These are phyloP conservation scores for Coemansia umbellata DNA, from an alignment of 192 early-diverging fungal genomes.

Conservation along the genomic window DNA sequence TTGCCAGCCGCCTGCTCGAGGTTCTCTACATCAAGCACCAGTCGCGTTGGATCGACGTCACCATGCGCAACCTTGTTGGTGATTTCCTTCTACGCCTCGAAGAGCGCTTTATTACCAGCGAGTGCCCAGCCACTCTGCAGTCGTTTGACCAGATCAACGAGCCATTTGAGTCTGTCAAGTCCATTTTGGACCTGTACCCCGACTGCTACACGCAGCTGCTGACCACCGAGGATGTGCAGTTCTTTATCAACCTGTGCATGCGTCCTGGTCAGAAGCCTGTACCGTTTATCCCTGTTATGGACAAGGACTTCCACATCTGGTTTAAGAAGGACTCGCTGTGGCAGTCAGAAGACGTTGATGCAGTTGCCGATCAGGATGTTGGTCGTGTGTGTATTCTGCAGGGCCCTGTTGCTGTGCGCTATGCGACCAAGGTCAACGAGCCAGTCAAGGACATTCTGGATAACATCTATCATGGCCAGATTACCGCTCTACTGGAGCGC, in stretches of 20 bases:
- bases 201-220: slow-evolving; percentile 42
- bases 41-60: slow-evolving; percentile 80
- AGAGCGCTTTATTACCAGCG: slow-evolving; percentile 67
- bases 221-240: slow-evolving; percentile 35
- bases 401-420: slow-evolving; percentile 81
- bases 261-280: slow-evolving; percentile 80
- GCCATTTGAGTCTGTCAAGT: slow-evolving; percentile 31
- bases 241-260: slow-evolving; percentile 44
- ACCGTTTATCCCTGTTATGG: slow-evolving; percentile 87
- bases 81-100: slow-evolving; percentile 85
- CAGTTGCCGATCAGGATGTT: slow-evolving; percentile 84
- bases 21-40: slow-evolving; percentile 75
- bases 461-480: slow-evolving; percentile 79
- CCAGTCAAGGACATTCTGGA: slow-evolving; percentile 89
- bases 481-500: slow-evolving; percentile 65
- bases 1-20: slow-evolving; percentile 75
- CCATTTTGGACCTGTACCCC: slow-evolving; percentile 16
- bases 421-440: slow-evolving; percentile 76
- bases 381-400: slow-evolving; percentile 86
- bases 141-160: slow-evolving; percentile 23
- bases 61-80: slow-evolving; percentile 76
- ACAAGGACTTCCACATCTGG: slow-evolving; percentile 95
- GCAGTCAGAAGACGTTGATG: slow-evolving; percentile 90
- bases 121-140: slow-evolving; percentile 17
- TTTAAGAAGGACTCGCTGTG: slow-evolving; percentile 98